phyloP scores from a whole-genome alignment of 1,284 basidiomycete species.

The Sporisorium iseilematis-ciliati region DNA sequence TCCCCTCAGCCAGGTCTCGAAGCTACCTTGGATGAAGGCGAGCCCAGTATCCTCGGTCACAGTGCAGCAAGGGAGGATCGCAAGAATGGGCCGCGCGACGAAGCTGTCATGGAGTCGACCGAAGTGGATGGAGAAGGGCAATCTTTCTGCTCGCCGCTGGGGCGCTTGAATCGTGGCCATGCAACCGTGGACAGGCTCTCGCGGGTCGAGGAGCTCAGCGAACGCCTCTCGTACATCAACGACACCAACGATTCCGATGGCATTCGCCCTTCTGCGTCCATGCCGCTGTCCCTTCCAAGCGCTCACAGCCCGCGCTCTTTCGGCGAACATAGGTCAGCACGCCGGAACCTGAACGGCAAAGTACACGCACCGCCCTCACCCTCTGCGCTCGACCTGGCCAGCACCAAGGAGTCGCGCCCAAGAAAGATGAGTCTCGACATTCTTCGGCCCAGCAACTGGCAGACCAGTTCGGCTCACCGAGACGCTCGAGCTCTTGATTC shows the following conservation, averaged over 20 bases:
- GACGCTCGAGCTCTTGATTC: conserved; percentile 1
- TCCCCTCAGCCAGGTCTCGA: conserved; percentile 18
- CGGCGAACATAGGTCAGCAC: conserved; percentile 35
- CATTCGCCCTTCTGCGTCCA: conserved; percentile 2
- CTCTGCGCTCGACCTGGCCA: conserved; percentile 18
- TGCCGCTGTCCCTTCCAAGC: conserved; percentile 6
- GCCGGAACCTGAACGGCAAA: conserved; percentile 25
- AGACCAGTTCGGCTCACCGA: neutral
- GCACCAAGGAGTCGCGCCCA: neutral
- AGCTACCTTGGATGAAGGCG: neutral
- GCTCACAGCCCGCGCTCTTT: conserved; percentile 40
- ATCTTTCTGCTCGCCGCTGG: conserved; percentile 25
- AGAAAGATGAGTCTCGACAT: conserved; percentile 27
- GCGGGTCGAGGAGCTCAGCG: conserved; percentile 42
- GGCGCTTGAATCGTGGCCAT: conserved; percentile 35
- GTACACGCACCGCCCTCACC: conserved; percentile 14
- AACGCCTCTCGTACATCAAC: conserved; percentile 24
- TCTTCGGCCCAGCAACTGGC: conserved; percentile 12
- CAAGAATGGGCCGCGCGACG: neutral
- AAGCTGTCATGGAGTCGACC: conserved; percentile 14
- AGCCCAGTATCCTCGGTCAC: conserved; percentile 1
- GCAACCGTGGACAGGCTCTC: conserved; percentile 29
- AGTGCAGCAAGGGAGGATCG: neutral
- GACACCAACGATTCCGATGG: conserved; percentile 12
- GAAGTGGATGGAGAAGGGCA: conserved; percentile 12